phyloP scores from a whole-genome alignment of 2,329 filamentous ascomycete genomes.

The Phyllosticta citrichinensis region DNA sequence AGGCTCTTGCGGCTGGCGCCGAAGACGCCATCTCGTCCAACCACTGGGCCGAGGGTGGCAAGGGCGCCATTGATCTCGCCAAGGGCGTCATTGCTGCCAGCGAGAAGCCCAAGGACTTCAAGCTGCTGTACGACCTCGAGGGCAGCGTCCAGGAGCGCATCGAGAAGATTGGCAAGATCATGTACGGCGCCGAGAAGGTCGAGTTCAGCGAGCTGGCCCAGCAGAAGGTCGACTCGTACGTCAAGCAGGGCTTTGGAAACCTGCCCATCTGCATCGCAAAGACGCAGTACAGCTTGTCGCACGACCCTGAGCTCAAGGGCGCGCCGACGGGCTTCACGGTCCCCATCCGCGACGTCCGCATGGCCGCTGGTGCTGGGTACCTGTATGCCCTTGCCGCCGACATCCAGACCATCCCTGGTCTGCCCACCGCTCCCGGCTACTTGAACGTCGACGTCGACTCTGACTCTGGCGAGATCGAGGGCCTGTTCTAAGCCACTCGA shows the following conservation, averaged over 20 bases:
- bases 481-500: slow-evolving; percentile 62
- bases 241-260: slow-evolving; percentile 81
- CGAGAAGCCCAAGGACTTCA: slow-evolving; percentile 72
- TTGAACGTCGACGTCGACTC: slow-evolving; percentile 71
- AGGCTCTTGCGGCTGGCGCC: slow-evolving; percentile 82
- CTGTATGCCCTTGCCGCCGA: slow-evolving; percentile 92
- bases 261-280: slow-evolving; percentile 95
- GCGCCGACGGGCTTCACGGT: slow-evolving; percentile 90
- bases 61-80: slow-evolving; percentile 80
- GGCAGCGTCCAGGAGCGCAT: slow-evolving; percentile 77
- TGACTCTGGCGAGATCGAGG: slow-evolving; percentile 46
- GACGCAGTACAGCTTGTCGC: slow-evolving; percentile 93
- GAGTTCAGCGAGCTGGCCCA: slow-evolving; percentile 91
- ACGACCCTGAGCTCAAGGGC: slow-evolving; percentile 88
- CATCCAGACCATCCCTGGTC: slow-evolving; percentile 93
- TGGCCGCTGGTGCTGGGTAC: slow-evolving; percentile 91
- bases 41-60: slow-evolving; percentile 94
- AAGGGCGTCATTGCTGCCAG: slow-evolving; percentile 75
- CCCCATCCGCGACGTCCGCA: slow-evolving; percentile 83
- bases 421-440: slow-evolving; percentile 91
- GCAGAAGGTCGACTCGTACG: slow-evolving; percentile 94
- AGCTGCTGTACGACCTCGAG: slow-evolving; percentile 73
- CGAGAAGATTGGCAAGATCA: slow-evolving; percentile 77
- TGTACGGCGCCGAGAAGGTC: slow-evolving; percentile 87
- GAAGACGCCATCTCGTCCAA: slow-evolving; percentile 89